A percentile compares a stretch with the other conserved stretches of the same genome.
Conservation (phyloP, 169 alveolate species). For the Blepharisma undulans region DNA sequence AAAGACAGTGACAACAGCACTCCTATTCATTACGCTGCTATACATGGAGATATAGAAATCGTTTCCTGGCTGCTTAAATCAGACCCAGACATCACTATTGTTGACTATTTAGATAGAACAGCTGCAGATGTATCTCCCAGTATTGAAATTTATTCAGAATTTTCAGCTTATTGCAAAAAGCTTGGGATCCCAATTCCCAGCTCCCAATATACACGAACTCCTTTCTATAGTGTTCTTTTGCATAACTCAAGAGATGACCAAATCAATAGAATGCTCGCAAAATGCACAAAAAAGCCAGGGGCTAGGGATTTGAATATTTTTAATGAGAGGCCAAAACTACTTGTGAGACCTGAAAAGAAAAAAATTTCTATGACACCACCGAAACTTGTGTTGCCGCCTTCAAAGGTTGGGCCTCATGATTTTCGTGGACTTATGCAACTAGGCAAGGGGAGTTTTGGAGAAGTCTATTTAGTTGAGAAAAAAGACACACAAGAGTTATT, state of each 20-base stretch:
- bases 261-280: neutral
- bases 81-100: neutral
- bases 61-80: slow-evolving; percentile 42
- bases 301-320: neutral
- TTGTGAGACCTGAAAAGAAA: neutral
- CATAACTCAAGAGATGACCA: slow-evolving; percentile 5
- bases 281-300: neutral
- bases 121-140: neutral
- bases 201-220: neutral
- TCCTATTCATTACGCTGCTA: slow-evolving; percentile 39
- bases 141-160: neutral
- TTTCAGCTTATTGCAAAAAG: neutral
- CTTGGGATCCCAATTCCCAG: neutral
- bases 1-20: slow-evolving; percentile 1
- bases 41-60: slow-evolving; percentile 49
- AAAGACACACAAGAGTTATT: slow-evolving; percentile 66
- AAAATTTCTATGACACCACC: neutral
- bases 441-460: slow-evolving; percentile 88
- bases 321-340: slow-evolving; percentile 8
- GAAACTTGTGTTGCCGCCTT: neutral
- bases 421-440: slow-evolving; percentile 59
- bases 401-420: slow-evolving; percentile 42
- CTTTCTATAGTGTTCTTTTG: neutral
- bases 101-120: neutral
- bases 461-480: slow-evolving; percentile 82